Percentiles rank a stretch among this genome's conserved stretches.
Evolutionary conservation across 2,329 filamentous ascomycete species (phyloP).

Genomic region (Pyricularia pennisetigena): DNA sequence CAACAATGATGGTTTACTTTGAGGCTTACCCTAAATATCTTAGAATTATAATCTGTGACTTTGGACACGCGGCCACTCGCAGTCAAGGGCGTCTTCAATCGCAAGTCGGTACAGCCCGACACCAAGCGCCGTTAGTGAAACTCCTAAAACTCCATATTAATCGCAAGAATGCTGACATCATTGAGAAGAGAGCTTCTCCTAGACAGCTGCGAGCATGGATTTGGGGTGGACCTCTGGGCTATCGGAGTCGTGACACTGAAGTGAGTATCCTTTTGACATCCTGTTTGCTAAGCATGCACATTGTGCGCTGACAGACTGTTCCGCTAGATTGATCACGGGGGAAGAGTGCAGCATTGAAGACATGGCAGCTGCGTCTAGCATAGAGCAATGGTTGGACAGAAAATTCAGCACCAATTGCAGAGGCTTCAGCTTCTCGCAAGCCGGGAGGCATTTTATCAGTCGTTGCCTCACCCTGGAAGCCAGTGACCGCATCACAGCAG

Average conservation of each 20-base stretch:
- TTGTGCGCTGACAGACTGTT: neutral
- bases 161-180: neutral
- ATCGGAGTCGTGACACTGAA: slow-evolving; percentile 35
- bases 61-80: slow-evolving; percentile 36
- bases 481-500: neutral
- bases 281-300: neutral
- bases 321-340: neutral
- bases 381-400: neutral
- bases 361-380: neutral
- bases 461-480: neutral
- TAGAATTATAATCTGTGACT: slow-evolving; percentile 41
- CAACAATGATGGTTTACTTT: neutral
- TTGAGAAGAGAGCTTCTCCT: slow-evolving; percentile 28
- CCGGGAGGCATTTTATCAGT: neutral
- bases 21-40: slow-evolving; percentile 10
- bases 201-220: slow-evolving; percentile 17
- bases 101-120: slow-evolving; percentile 33
- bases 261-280: slow-evolving; percentile 1
- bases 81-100: slow-evolving; percentile 31
- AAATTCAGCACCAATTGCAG: neutral
- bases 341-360: neutral
- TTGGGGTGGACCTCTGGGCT: slow-evolving; percentile 41
- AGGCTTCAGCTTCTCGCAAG: neutral
- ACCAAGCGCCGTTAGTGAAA: slow-evolving; percentile 38
- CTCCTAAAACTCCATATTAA: neutral